A percentile compares a stretch with the other conserved stretches of the same genome.
These are phyloP conservation scores for Dianthus caryophyllus DNA, from an alignment of 148 eudicot species.

Conservation along the genomic window DNA sequence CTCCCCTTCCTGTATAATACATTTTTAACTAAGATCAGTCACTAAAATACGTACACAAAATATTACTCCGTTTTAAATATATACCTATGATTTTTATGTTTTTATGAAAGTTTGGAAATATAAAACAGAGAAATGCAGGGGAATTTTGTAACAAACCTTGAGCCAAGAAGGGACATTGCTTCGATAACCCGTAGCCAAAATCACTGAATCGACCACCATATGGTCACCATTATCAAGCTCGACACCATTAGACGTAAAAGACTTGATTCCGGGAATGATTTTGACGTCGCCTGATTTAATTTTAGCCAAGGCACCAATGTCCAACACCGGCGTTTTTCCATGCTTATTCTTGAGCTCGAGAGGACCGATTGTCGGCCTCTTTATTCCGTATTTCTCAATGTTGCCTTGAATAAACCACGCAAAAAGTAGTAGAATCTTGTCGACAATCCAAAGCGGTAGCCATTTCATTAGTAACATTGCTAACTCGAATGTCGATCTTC, in stretches of 20 bases:
- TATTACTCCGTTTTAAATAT: background rate
- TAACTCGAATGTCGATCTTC: slow-evolving; percentile 71
- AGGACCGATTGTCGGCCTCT: slow-evolving; percentile 67
- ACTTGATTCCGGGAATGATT: slow-evolving; percentile 70
- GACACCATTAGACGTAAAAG: slow-evolving; percentile 33
- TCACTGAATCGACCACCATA: slow-evolving; percentile 54
- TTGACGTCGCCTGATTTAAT: slow-evolving; percentile 57
- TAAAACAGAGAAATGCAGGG: slow-evolving; percentile 25
- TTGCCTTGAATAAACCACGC: slow-evolving; percentile 70
- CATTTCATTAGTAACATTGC: slow-evolving; percentile 61
- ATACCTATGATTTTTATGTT: background rate
- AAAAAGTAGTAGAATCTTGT: slow-evolving; percentile 52
- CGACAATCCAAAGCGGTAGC: slow-evolving; percentile 83
- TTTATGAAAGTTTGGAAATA: background rate
- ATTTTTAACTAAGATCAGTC: slow-evolving; percentile 23
- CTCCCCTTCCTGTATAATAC: slow-evolving; percentile 52
- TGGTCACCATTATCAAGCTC: slow-evolving; percentile 51
- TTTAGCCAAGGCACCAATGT: slow-evolving; percentile 64
- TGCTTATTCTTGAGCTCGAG: slow-evolving; percentile 63
- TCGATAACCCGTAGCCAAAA: slow-evolving; percentile 79
- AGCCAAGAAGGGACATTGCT: slow-evolving; percentile 97
- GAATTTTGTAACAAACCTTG: slow-evolving; percentile 45
- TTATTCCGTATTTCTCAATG: slow-evolving; percentile 50
- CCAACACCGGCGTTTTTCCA: slow-evolving; percentile 86
- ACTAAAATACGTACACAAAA: background rate